Percentiles rank a stretch among this genome's conserved stretches.
These are phyloP conservation scores for Huntiella abstrusa DNA, from an alignment of 2,329 filamentous ascomycete species.

Conservation along the genomic window DNA sequence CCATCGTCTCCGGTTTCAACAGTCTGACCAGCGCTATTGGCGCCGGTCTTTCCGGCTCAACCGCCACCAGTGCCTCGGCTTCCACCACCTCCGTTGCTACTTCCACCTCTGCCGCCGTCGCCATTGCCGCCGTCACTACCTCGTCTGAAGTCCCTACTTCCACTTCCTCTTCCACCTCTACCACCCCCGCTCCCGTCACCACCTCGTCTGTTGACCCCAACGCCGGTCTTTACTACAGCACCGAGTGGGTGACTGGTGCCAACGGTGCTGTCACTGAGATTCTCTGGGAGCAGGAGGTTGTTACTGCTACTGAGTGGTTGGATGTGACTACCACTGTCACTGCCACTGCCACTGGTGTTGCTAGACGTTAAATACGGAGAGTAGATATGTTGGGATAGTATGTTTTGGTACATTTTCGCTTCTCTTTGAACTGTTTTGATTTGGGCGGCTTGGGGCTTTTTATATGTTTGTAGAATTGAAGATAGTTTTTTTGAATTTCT, in stretches of 20 bases:
- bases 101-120: slow-evolving; percentile 10
- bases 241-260: slow-evolving; percentile 29
- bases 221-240: slow-evolving; percentile 24
- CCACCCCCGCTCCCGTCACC: slow-evolving; percentile 8
- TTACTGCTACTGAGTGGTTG: slow-evolving; percentile 31
- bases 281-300: slow-evolving; percentile 34
- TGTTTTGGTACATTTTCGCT: background rate
- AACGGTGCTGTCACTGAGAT: slow-evolving; percentile 35
- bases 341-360: background rate
- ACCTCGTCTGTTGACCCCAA: slow-evolving; percentile 18
- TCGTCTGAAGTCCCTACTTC: background rate
- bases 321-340: slow-evolving; percentile 25
- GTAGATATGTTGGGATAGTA: background rate
- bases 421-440: no score
- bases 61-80: background rate
- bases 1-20: background rate
- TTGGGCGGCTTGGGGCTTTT: no score
- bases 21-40: background rate
- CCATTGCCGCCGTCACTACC: background rate
- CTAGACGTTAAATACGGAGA: background rate
- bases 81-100: slow-evolving; percentile 6
- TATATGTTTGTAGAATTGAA: no score
- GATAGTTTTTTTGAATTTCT: no score
- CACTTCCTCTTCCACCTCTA: slow-evolving; percentile 1
- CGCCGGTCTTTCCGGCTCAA: background rate